Conservation (phyloP, 2,329 filamentous ascomycete species). For the Talaromyces amestolkiae region DNA sequence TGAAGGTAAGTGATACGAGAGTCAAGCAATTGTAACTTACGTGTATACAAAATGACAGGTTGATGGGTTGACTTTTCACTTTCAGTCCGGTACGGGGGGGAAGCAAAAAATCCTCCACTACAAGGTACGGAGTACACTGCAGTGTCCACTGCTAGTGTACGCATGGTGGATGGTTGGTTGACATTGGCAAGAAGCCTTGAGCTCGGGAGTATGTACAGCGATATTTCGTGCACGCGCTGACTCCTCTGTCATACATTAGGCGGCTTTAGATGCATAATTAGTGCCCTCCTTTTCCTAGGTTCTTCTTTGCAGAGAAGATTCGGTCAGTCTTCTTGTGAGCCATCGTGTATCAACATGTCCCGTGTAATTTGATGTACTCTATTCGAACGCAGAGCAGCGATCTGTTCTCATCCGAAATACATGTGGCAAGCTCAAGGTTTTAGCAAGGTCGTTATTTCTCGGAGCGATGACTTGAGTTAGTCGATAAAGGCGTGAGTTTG, state of each 20-base stretch:
- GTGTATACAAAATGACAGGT: background rate
- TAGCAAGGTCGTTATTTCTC: background rate
- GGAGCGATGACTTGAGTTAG: background rate
- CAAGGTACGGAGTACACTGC: background rate
- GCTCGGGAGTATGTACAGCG: conserved; percentile 1
- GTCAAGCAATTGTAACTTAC: background rate
- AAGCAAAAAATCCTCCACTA: background rate
- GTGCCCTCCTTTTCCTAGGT: background rate
- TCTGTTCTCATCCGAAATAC: background rate
- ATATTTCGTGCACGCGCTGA: conserved; percentile 17
- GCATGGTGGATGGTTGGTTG: conserved; percentile 9
- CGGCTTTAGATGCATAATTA: conserved; percentile 11
- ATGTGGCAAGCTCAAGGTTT: background rate
- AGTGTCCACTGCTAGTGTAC: conserved; percentile 1
- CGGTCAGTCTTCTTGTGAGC: background rate
- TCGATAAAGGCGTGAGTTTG: background rate
- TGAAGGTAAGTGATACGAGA: conserved; percentile 1
- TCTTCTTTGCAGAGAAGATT: background rate
- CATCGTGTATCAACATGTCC: background rate
- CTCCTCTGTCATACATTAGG: conserved; percentile 17
- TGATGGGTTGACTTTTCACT: background rate
- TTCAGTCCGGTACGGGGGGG: conserved; percentile 10
- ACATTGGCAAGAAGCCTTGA: conserved; percentile 13
- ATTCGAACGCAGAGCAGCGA: background rate
- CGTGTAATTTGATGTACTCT: background rate